A percentile compares a stretch with the other conserved stretches of the same genome.
phyloP scores from a whole-genome alignment of 2,329 filamentous ascomycete genomes.

The Fusarium irregulare region DNA sequence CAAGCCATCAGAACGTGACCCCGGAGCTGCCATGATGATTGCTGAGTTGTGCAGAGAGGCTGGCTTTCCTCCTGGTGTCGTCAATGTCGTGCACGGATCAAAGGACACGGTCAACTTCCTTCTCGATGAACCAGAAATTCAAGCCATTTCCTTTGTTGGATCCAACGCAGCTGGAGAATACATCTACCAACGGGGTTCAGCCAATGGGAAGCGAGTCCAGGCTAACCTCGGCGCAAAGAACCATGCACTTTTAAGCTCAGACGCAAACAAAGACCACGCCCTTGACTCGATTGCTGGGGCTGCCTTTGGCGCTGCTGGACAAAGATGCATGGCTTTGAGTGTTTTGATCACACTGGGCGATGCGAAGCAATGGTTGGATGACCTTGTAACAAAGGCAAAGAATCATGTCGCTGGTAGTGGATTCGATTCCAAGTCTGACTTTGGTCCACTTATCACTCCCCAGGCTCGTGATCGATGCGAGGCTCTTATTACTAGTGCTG shows the following conservation, averaged over 20 bases:
- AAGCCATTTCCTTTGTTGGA: constrained; percentile 83
- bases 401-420: constrained; percentile 77
- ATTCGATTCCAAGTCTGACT: constrained; percentile 79
- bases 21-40: constrained; percentile 82
- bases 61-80: constrained; percentile 79
- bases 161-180: constrained; percentile 86
- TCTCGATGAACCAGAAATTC: constrained; percentile 80
- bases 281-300: constrained; percentile 82
- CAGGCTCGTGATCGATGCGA: constrained; percentile 80
- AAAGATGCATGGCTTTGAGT: constrained; percentile 84
- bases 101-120: constrained; percentile 83
- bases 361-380: constrained; percentile 79
- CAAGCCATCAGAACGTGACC: constrained; percentile 84
- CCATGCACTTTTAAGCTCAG: constrained; percentile 80
- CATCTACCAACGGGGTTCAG: constrained; percentile 77
- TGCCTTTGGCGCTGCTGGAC: constrained; percentile 84
- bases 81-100: constrained; percentile 81
- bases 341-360: constrained; percentile 80
- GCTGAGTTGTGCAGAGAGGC: constrained; percentile 79
- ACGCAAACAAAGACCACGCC: constrained; percentile 84
- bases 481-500: constrained; percentile 75
- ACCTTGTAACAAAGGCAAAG: constrained; percentile 78
- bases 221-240: constrained; percentile 87
- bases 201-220: constrained; percentile 84
- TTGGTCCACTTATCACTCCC: constrained; percentile 80